phyloP scores from a whole-genome alignment of 345 rosid genomes.

The Xanthoceras sorbifolium region DNA sequence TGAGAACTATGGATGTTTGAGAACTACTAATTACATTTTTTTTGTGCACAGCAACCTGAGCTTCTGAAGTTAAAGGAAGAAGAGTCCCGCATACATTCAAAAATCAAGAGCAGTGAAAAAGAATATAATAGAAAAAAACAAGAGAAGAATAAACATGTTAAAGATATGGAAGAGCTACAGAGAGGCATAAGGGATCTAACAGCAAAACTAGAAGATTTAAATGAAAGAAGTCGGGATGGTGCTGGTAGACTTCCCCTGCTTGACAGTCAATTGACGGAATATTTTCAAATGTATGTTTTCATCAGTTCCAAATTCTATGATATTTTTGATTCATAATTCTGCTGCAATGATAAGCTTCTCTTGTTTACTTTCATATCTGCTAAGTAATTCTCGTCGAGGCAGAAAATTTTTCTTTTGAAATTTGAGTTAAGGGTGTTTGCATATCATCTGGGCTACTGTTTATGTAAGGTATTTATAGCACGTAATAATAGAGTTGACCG shows the following conservation, averaged over 20 bases:
- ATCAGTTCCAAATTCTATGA: background rate
- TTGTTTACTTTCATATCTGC: background rate
- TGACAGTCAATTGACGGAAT: constrained; percentile 75
- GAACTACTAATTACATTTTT: constrained; percentile 17
- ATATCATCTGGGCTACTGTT: background rate
- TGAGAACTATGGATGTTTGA: background rate
- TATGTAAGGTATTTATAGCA: background rate
- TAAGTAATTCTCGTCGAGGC: background rate
- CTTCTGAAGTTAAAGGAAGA: constrained; percentile 87
- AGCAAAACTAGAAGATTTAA: constrained; percentile 64
- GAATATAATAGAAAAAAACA: constrained; percentile 74
- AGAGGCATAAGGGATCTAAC: constrained; percentile 70
- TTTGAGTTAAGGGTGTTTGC: background rate
- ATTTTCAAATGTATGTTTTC: constrained; percentile 81
- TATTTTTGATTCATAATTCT: background rate
- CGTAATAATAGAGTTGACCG: background rate
- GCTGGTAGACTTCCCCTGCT: constrained; percentile 76
- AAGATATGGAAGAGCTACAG: constrained; percentile 66
- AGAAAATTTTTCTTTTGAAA: background rate
- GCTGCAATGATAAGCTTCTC: background rate
- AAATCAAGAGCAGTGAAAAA: constrained; percentile 78
- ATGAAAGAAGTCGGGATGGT: constrained; percentile 79
- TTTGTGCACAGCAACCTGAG: constrained; percentile 75
- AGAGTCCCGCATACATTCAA: constrained; percentile 74
- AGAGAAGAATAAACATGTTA: constrained; percentile 71